phyloP scores from a whole-genome alignment of 306 rosid genomes.

The Luffa acutangula region DNA sequence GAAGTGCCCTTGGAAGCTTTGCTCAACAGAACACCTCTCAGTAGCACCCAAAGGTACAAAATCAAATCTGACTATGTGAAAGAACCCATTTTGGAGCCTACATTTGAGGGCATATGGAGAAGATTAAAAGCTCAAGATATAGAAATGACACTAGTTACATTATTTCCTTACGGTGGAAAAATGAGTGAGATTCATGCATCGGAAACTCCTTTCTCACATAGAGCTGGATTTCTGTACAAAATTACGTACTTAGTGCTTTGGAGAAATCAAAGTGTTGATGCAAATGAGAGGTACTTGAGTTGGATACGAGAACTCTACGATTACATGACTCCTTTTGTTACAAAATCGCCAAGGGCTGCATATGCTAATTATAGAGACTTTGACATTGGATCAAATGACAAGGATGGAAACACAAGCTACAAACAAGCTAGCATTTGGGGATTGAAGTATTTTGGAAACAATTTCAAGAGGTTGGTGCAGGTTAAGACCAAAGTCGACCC shows the following conservation, averaged over 20 bases:
- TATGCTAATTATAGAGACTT: constrained; percentile 77
- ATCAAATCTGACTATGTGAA: too few relatives aligned
- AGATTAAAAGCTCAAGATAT: constrained; percentile 23
- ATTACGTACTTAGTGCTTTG: too few relatives aligned
- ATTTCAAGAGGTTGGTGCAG: constrained; percentile 45
- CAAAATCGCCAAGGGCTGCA: constrained; percentile 55
- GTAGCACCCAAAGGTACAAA: too few relatives aligned
- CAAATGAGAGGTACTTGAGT: too few relatives aligned
- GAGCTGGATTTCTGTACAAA: constrained; percentile 21
- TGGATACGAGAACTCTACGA: constrained; percentile 62
- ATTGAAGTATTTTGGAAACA: constrained; percentile 49
- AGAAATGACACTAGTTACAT: constrained; percentile 29
- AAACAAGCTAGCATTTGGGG: constrained; percentile 58
- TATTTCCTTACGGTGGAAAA: constrained; percentile 12
- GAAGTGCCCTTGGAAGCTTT: too few relatives aligned
- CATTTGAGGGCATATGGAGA: constrained; percentile 26
- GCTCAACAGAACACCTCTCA: too few relatives aligned
- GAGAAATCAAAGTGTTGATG: too few relatives aligned
- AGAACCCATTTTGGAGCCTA: too few relatives aligned
- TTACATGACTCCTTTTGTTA: constrained; percentile 55
- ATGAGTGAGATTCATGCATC: constrained; percentile 38
- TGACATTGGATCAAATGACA: constrained; percentile 1
- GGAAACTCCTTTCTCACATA: constrained; percentile 49
- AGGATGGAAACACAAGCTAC: constrained; percentile 28
- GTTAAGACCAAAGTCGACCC: constrained; percentile 69